phyloP scores from a whole-genome alignment of 768 basidiomycete species.

The Leccinellum rugosiceps region DNA sequence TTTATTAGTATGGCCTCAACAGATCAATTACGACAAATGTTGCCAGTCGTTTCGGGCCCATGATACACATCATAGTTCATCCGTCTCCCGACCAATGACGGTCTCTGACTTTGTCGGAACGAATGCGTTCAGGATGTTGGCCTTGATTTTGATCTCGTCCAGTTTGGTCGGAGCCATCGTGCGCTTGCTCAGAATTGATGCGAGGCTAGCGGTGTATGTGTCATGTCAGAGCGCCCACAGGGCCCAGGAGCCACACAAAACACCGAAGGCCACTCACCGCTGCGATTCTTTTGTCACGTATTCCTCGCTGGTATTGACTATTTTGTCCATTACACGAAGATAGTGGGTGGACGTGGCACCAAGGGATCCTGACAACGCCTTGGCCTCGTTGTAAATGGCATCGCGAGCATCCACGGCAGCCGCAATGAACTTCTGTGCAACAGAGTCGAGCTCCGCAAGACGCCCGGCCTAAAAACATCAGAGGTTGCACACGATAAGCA shows the following conservation, averaged over 20 bases:
- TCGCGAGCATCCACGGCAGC: conserved; percentile 55
- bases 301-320: conserved; percentile 60
- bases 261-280: conserved; percentile 49
- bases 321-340: conserved; percentile 86
- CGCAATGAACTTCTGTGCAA: conserved; percentile 73
- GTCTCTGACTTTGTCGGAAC: conserved; percentile 36
- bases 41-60: background rate
- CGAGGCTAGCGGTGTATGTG: conserved; percentile 45
- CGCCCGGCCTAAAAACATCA: conserved; percentile 68
- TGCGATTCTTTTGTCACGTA: conserved; percentile 86
- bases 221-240: conserved; percentile 7
- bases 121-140: conserved; percentile 78
- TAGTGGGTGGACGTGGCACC: conserved; percentile 71
- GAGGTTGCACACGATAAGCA: background rate
- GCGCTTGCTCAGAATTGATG: conserved; percentile 73
- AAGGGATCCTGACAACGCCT: conserved; percentile 43
- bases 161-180: conserved; percentile 74
- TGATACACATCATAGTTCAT: conserved; percentile 42
- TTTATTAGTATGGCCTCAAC: conserved; percentile 15
- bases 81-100: conserved; percentile 27
- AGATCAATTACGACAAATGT: conserved; percentile 18
- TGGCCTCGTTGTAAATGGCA: conserved; percentile 65
- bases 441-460: conserved; percentile 66
- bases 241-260: background rate
- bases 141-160: conserved; percentile 92